Base-by-base conservation (phyloP, 495 filamentous ascomycete genomes). In the Penicillium soppii region DNA sequence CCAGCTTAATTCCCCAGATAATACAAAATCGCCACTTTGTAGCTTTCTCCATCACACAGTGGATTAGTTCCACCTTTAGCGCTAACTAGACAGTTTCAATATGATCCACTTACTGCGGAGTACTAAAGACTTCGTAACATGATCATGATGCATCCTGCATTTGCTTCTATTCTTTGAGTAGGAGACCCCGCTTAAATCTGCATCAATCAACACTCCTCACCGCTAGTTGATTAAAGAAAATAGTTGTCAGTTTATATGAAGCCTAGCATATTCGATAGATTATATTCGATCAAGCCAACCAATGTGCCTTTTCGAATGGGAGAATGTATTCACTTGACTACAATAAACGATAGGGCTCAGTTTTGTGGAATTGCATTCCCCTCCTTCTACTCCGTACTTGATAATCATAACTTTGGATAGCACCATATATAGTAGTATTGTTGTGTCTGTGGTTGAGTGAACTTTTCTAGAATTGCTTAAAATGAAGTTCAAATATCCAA, bases 221-320 rank as follows among this genome's bases (percentile, higher is more conserved):
- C 45, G 46, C 46, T 30, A 49, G 25, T 40, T 23, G 37, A 22
- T 36, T 15, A n/a, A n/a, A n/a, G n/a, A n/a, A n/a, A n/a, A n/a
- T n/a, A 7, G 42, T 25, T 43, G 43, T 10, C 35, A 7, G 2
- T 33, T 13, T 33, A 17, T 15, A 15, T 21, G 27, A n/a, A 22
- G 19, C 1, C 17, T 10, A 4, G 26, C 7, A 21, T 22, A 30
- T 30, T 15, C 20, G 16, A 42, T 27, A 21, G 23, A 17, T 16
- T 12, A 19, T 7, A 27, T 7, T 29, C 3, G 13, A 12, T 12
- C 29, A 32, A 5, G 10, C 29, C 29, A 32, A 32, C 13, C 10
- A 32, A 32, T 3, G 5, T n/a, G n/a, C n/a, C n/a, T n/a, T n/a
- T 12, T 12, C 10, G 10, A 3, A 32, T 3, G 29, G 29, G 13